phyloP scores from a whole-genome alignment of 176 grass and related monocot species.

The Phoenix roebelenii region DNA sequence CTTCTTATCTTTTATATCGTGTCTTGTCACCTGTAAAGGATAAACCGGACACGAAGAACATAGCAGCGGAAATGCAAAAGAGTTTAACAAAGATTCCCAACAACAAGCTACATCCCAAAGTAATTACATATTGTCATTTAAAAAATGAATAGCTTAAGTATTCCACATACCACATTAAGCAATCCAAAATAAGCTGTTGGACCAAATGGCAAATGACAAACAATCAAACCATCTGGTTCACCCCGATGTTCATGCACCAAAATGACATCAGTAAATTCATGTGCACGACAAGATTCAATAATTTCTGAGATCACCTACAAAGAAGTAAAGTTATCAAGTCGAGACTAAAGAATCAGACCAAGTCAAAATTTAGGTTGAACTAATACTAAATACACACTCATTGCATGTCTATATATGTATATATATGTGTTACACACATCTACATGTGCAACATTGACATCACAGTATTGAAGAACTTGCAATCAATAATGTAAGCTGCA shows the following conservation, averaged over 20 bases:
- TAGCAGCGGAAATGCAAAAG: too few species aligned
- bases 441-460: too few species aligned
- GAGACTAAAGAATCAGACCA: neutral
- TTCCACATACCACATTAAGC: constrained; percentile 79
- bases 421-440: too few species aligned
- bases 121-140: neutral
- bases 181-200: constrained; percentile 90
- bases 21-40: constrained; percentile 52
- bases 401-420: too few species aligned
- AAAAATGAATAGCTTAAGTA: neutral
- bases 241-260: constrained; percentile 90
- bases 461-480: too few species aligned
- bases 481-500: too few species aligned
- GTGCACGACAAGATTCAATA: constrained; percentile 57
- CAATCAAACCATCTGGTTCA: constrained; percentile 80
- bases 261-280: constrained; percentile 90
- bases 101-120: constrained; percentile 6
- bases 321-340: constrained; percentile 2
- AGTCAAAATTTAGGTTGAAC: neutral
- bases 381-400: too few species aligned
- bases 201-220: constrained; percentile 77
- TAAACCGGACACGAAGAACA: neutral
- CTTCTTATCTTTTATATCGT: constrained; percentile 94
- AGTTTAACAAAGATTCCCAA: too few species aligned
- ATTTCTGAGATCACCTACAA: constrained; percentile 80